These are phyloP conservation scores for Leccinum boreale DNA, from an alignment of 768 basidiomycete species.

Conservation along the genomic window DNA sequence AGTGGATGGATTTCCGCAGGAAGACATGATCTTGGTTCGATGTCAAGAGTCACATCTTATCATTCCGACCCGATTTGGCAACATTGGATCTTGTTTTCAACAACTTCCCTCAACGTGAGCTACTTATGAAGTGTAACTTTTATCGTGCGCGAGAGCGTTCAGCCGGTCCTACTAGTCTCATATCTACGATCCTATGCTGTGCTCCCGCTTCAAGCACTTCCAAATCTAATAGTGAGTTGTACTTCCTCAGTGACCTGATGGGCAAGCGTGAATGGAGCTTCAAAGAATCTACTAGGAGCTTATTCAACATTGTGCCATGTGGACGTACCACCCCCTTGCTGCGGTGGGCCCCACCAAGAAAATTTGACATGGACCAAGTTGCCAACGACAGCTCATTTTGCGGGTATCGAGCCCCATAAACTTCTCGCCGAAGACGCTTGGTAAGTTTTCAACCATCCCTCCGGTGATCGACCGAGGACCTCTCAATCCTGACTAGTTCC, in stretches of 20 bases:
- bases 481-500: conserved; percentile 2
- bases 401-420: neutral
- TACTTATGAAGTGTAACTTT: neutral
- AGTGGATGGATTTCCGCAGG: conserved; percentile 62
- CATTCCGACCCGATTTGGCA: neutral
- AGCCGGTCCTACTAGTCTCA: too few relatives aligned
- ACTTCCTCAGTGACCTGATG: neutral
- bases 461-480: neutral
- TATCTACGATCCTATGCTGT: neutral
- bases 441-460: conserved; percentile 7
- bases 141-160: neutral
- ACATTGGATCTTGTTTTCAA: neutral
- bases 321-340: neutral
- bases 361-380: neutral
- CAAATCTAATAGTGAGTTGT: neutral
- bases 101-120: neutral
- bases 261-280: neutral
- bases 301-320: too few relatives aligned
- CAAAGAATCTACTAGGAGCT: too few relatives aligned
- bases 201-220: neutral
- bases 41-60: neutral
- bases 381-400: neutral
- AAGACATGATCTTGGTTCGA: conserved; percentile 27
- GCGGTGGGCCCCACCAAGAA: neutral
- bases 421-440: neutral